Percentiles rank a stretch among this genome's conserved stretches.
phyloP scores from a whole-genome alignment of 768 basidiomycete species.

The Termitomyces sp. region DNA sequence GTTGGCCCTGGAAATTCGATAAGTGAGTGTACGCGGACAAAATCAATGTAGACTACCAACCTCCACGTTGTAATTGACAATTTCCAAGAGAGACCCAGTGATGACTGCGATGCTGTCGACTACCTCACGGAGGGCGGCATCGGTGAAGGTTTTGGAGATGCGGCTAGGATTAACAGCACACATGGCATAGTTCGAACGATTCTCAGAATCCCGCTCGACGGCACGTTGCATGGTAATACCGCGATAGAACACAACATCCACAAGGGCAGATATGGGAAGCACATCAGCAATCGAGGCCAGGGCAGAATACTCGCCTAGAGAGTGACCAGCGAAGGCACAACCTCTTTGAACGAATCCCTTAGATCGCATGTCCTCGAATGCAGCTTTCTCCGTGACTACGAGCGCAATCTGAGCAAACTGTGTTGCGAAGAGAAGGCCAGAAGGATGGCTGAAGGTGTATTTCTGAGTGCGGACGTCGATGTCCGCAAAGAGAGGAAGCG shows the following conservation, averaged over 20 bases:
- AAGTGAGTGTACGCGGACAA: not conserved
- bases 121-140: constrained; percentile 93
- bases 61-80: constrained; percentile 95
- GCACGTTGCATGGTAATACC: constrained; percentile 99
- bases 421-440: constrained; percentile 92
- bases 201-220: constrained; percentile 89
- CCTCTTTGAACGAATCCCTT: constrained; percentile 92
- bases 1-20: constrained; percentile 68
- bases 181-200: constrained; percentile 97
- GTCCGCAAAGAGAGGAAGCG: constrained; percentile 91
- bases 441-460: constrained; percentile 98
- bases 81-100: constrained; percentile 85
- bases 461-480: constrained; percentile 92
- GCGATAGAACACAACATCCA: constrained; percentile 99
- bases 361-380: constrained; percentile 96
- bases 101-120: constrained; percentile 82
- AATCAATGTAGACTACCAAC: constrained; percentile 29
- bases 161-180: constrained; percentile 98
- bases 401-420: constrained; percentile 99
- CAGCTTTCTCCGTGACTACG: constrained; percentile 96
- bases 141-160: constrained; percentile 91
- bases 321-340: constrained; percentile 96
- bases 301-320: constrained; percentile 97
- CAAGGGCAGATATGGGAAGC: constrained; percentile 88
- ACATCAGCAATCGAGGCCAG: constrained; percentile 97